phyloP scores from a whole-genome alignment of 1,284 basidiomycete genomes.

The Marasmius fiardii region DNA sequence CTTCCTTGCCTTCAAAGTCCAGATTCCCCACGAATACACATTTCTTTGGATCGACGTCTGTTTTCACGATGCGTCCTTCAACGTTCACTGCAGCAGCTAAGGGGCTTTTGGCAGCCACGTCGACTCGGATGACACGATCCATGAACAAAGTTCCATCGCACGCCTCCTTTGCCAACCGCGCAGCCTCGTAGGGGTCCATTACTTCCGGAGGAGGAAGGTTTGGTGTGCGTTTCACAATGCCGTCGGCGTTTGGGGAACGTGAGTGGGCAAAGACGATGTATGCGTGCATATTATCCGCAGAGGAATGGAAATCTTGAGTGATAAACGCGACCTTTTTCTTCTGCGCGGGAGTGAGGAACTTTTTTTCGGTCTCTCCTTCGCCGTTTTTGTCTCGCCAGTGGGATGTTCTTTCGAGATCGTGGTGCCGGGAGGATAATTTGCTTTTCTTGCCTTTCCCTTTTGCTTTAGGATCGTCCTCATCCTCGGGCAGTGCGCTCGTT shows the following conservation, averaged over 20 bases:
- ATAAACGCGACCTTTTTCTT: slow-evolving; percentile 97
- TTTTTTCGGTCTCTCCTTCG: slow-evolving; percentile 47
- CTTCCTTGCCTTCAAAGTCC: slow-evolving; percentile 90
- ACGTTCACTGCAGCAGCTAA: slow-evolving; percentile 9
- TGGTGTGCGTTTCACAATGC: slow-evolving; percentile 17
- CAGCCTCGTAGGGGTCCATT: slow-evolving; percentile 75
- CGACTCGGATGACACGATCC: slow-evolving; percentile 74
- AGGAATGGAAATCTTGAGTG: slow-evolving; percentile 81
- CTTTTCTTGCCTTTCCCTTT: slow-evolving; percentile 28
- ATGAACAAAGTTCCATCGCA: slow-evolving; percentile 77
- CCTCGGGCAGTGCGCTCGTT: slow-evolving; percentile 57
- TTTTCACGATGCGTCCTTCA: slow-evolving; percentile 12
- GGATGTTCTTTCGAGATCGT: slow-evolving; percentile 58
- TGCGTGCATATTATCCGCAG: slow-evolving; percentile 72
- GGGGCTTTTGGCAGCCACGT: slow-evolving; percentile 49
- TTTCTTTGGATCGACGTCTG: slow-evolving; percentile 65
- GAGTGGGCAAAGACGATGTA: slow-evolving; percentile 87
- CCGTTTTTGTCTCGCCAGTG: slow-evolving; percentile 62
- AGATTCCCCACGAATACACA: slow-evolving; percentile 92
- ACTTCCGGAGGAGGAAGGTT: slow-evolving; percentile 54
- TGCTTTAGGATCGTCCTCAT: slow-evolving; percentile 31
- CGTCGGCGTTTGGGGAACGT: slow-evolving; percentile 36
- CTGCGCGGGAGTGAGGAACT: slow-evolving; percentile 76
- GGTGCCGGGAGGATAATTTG: slow-evolving; percentile 36
- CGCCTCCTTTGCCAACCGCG: slow-evolving; percentile 53